Base-by-base conservation (phyloP, 2,329 filamentous ascomycete species). In the Fusarium illudens region DNA sequence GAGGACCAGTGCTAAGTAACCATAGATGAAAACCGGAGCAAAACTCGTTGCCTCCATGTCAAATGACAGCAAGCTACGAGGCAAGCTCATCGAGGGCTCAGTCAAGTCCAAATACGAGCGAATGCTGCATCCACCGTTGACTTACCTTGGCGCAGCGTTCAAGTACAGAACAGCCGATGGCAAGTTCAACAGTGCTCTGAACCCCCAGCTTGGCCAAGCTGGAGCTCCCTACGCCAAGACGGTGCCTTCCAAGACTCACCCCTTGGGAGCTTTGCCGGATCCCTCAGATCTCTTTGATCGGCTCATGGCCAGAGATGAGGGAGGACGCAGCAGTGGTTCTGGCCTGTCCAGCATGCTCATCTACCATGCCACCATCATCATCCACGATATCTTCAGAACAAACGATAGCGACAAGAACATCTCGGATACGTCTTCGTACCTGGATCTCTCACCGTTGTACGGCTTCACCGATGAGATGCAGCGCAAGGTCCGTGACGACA, bases 291-390 rank as follows among this genome's bases (percentile, higher is more conserved):
- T 78, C 12, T 78, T 78, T 54, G 76, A 78, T 22, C 70, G 64
- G 3, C 42, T 78, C 10, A 74, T 78, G 75, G 70, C 68, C 2
- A 61, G 76, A 51, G 66, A 71, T 10, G 69, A 69, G 7, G 56
- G 34, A 27, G 30, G 53, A 1, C 68, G 65, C 25, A 73, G 79
- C 25, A 81, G 84, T 58, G 75, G 78, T 2, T 80, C 79, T 29
- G 82, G 80, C 2, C 69, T 86, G 48, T 85, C 83, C 0, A 79
- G 76, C 25, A 78, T 83, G 66, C 73, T 85, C 9, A 82, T 85
- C 60, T 84, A 83, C 34, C 79, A 83, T 17, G 84, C 84, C 0
- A 83, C 82, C 3, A 82, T 86, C 52, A 84, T 86, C 59, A 86
- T 84, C 20, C 84, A 86, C 58, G 84, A 84, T 67, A 78, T 84